These are phyloP conservation scores for Cyclaneusma minus DNA, from an alignment of 2,329 filamentous ascomycete species.

Conservation along the genomic window DNA sequence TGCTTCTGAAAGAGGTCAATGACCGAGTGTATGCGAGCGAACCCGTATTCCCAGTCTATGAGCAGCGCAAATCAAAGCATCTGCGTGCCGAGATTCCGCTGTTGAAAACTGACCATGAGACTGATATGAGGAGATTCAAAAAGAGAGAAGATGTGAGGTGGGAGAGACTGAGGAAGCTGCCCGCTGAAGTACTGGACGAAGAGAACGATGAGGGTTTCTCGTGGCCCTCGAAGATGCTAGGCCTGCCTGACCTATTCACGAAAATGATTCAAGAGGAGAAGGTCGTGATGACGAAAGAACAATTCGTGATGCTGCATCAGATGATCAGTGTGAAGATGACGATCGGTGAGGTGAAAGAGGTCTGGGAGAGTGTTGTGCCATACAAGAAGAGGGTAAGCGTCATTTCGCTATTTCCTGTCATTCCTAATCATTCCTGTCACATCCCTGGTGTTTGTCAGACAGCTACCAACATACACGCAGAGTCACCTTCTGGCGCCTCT, in stretches of 20 bases:
- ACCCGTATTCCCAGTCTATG: constrained; percentile 4
- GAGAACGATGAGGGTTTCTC: constrained; percentile 12
- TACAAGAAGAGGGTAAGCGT: constrained; percentile 13
- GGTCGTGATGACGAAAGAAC: constrained; percentile 11
- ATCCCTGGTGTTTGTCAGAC: background rate
- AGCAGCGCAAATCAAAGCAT: constrained; percentile 2
- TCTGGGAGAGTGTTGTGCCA: constrained; percentile 8
- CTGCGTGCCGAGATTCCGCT: constrained; percentile 14
- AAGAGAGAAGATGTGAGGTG: constrained; percentile 11
- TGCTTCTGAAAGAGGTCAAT: constrained; percentile 8
- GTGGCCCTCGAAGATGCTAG: constrained; percentile 9
- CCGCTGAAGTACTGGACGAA: constrained; percentile 14
- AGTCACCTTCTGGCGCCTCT: constrained; percentile 10
- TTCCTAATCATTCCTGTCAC: background rate
- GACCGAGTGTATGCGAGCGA: constrained; percentile 7
- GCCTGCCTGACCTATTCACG: constrained; percentile 7
- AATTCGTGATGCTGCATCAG: constrained; percentile 10
- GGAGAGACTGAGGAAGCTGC: constrained; percentile 14
- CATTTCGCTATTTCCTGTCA: background rate
- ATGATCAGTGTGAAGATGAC: constrained; percentile 9
- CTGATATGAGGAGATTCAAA: constrained; percentile 13
- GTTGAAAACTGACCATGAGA: constrained; percentile 13
- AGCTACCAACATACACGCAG: too few species aligned
- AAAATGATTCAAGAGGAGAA: constrained; percentile 14
- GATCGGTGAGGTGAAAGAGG: constrained; percentile 8